Evolutionary conservation across 805 yeast genomes (phyloP), one percentile per base, ranked within the genome.

Genomic region (Wickerhamiella australiensis): DNA sequence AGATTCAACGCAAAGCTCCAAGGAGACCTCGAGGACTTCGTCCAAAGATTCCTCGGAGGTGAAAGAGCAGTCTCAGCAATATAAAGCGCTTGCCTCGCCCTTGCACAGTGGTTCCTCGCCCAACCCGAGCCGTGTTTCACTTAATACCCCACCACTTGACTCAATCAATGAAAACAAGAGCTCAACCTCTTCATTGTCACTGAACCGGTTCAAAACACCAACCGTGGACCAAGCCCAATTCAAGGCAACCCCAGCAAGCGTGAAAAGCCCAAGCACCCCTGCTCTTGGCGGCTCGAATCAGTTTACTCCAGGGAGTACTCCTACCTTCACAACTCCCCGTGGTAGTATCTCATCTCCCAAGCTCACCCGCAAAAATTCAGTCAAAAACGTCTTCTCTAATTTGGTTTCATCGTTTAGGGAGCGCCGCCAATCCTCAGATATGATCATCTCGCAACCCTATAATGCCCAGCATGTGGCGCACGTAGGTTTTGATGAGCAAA

Each of bases 381-480:
- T 35, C 13, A 20, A 22, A 15, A 41, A 36, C 27, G 47, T 46
- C 18, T 42, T 52, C 22, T 41, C 48, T 5, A 49, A 35, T 33
- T 25, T 52, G 3, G 44, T 49, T 33, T 48, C 42, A 38, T 25
- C 50, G 2, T 40, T 52, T 22, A 42, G 53, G 25, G 41, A 49
- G 17, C 42, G 42, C 27, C 5, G 42, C 27, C 26, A 22, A 13
- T 21, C 26, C 18, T 5, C 45, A 15, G 42, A 46, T 15, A 54
- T 60, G 17, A 78, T 78, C 56, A 92, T 90, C 46, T 84, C 95
- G n/a, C 80, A 86, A 0, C 98, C 98, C 0, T 86, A 82, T 64
- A 86, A 85, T 59, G 82, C 92, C 15, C 80, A 85, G 60, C 95
- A 88, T 61, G 82, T 86, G 31, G 86, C 92, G n/a, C 97, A 92